phyloP scores from a whole-genome alignment of 2,329 filamentous ascomycete species.

The Aspergillus pseudoglaucus region DNA sequence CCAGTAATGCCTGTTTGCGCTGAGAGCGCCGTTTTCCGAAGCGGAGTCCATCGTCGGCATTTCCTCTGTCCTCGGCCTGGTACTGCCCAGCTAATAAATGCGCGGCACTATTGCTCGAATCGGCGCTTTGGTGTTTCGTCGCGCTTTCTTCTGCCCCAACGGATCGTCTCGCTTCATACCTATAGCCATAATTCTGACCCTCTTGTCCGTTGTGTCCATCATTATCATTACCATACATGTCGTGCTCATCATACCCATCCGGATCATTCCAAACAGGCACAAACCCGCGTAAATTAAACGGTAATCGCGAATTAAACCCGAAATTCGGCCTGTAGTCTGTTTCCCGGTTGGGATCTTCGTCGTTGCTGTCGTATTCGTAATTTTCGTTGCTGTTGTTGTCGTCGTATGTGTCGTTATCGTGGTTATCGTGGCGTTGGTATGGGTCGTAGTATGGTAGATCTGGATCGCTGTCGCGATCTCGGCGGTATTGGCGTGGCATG shows the following conservation, averaged over 20 bases:
- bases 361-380: no score
- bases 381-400: no score
- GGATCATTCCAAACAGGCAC: neutral
- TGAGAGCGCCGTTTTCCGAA: constrained; percentile 15
- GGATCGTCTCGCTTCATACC: constrained; percentile 1
- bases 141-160: no score
- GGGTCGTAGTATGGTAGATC: no score
- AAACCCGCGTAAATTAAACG: no score
- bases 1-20: constrained; percentile 19
- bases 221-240: constrained; percentile 16
- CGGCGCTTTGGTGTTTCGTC: constrained; percentile 34
- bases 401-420: no score
- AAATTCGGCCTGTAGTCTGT: no score
- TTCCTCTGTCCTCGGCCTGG: constrained; percentile 61
- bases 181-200: constrained; percentile 2
- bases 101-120: constrained; percentile 38
- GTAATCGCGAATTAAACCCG: no score
- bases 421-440: no score
- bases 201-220: constrained; percentile 7
- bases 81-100: constrained; percentile 45
- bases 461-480: no score
- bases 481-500: no score
- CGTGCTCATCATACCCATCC: neutral
- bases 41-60: constrained; percentile 42
- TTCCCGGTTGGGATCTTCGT: no score